phyloP scores from a whole-genome alignment of 2,329 filamentous ascomycete genomes.

The Talaromyces pinophilus region DNA sequence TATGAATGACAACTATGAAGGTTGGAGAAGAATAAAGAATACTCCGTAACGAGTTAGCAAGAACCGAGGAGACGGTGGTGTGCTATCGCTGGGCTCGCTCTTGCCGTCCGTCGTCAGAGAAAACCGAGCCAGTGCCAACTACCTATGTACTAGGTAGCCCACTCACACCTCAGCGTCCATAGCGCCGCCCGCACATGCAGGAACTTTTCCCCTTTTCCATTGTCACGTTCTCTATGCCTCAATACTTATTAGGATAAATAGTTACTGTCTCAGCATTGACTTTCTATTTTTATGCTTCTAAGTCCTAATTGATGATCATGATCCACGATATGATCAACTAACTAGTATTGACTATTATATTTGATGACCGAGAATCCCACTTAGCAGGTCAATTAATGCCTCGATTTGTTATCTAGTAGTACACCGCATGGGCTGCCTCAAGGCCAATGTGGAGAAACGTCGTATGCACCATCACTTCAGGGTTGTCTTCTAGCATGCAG shows the following conservation, averaged over 20 bases:
- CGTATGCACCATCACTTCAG: not conserved
- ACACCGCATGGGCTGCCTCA: not conserved
- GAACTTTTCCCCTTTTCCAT: constrained; percentile 10
- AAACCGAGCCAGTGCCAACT: not conserved
- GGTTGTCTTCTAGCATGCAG: not conserved
- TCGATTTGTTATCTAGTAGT: not conserved
- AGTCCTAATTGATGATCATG: too few species aligned
- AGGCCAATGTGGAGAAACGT: constrained; percentile 5
- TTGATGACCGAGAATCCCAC: not conserved
- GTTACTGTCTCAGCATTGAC: not conserved
- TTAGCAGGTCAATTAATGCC: not conserved
- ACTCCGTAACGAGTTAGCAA: too few species aligned
- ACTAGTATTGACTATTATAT: not conserved
- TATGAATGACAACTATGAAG: not conserved
- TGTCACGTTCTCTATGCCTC: not conserved
- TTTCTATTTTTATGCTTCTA: not conserved
- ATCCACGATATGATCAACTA: not conserved
- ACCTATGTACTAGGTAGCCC: not conserved
- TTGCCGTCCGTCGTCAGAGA: constrained; percentile 2
- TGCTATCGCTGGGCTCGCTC: constrained; percentile 8
- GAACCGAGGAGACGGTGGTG: constrained; percentile 6
- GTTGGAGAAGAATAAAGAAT: not conserved
- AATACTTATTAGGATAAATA: not conserved
- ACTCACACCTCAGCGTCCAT: not conserved
- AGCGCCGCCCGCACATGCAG: constrained; percentile 7